Evolutionary conservation across 2,329 filamentous ascomycete genomes (phyloP).

Genomic region (Hysterium pulicare): DNA sequence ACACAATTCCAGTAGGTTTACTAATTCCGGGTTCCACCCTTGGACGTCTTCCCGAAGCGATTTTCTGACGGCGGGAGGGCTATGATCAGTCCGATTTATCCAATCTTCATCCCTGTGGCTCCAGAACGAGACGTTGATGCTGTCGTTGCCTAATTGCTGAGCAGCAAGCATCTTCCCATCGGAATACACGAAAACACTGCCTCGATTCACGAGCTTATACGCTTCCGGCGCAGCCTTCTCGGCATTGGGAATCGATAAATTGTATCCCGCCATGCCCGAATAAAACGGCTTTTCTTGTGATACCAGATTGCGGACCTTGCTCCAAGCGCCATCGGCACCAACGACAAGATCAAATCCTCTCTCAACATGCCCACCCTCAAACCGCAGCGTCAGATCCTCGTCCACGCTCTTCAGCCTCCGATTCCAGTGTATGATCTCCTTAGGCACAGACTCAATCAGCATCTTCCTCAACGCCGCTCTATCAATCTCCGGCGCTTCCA

Average conservation of each 20-base stretch:
- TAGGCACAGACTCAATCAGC: conserved; percentile 21
- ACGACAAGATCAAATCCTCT: conserved; percentile 42
- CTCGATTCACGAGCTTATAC: conserved; percentile 33
- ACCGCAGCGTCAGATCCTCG: conserved; percentile 18
- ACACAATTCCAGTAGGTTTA: conserved; percentile 20
- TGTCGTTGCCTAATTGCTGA: conserved; percentile 34
- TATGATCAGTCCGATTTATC: conserved; percentile 15
- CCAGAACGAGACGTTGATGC: conserved; percentile 26
- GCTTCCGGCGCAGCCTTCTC: conserved; percentile 22
- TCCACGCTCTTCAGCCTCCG: conserved; percentile 18
- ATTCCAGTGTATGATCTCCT: conserved; percentile 21
- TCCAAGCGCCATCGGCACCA: conserved; percentile 46
- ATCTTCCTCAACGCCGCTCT: conserved; percentile 19
- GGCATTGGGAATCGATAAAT: conserved; percentile 27
- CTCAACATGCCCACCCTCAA: conserved; percentile 25
- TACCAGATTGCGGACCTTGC: conserved; percentile 34
- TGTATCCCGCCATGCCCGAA: conserved; percentile 34
- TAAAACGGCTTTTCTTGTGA: conserved; percentile 32
- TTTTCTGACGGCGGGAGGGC: conserved; percentile 14
- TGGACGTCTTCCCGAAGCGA: conserved; percentile 21
- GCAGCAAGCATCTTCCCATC: conserved; percentile 25
- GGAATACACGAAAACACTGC: conserved; percentile 27
- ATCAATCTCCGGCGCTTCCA: conserved; percentile 26
- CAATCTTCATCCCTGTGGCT: conserved; percentile 21
- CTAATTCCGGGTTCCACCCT: conserved; percentile 30